Base-by-base conservation (phyloP, 768 basidiomycete genomes). In the Boletus sp. region DNA sequence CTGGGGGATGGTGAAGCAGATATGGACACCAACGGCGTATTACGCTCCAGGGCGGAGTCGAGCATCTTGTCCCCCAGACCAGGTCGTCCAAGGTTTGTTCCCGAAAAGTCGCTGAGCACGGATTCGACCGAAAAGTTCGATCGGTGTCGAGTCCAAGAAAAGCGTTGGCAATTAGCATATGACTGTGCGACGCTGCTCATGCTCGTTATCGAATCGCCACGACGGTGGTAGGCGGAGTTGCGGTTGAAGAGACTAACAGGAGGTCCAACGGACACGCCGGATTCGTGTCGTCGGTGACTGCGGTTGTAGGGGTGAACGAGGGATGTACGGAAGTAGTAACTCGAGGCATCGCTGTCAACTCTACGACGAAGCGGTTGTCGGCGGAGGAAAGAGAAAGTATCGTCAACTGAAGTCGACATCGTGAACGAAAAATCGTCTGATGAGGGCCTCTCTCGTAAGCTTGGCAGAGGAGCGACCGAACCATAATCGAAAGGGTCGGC, bases 1-100 rank as follows among this genome's bases (percentile, higher is more conserved):
- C 79, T 80, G 43, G 78, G 79, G 0, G 78, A 66, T 1, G 88
- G 87, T 0, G 88, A 89, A 0, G 81, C 85, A 1, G 84, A 80
- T 55, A 90, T 88, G 0, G 87, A 73, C 0, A 76, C 65, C 27
- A 90, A 74, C 0, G 85, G 80, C 55, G 79, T 75, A 2, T 77
- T 79, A 44, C 75, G 77, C 34, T 81, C 82, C 7, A 60, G 67
- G 13, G 71, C 78, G 32, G 77, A 83, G 35, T 87, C 84, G 57
- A 93, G 88, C 90, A 93, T 93, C 78, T 91, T 93, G 69, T 93
- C 90, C 1, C 90, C 90, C 4, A 92, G 66, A 3, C 84, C 88
- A 2, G 90, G 90, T 10, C 90, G 79, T 2, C 78, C 83, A 1
- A 87, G 68, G n/a, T 79, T 74, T 59, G 75, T 69, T 4, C 70